Evolutionary conservation across 139 green algal species (phyloP).

Genomic region (Zygnema circumcarinatum): DNA sequence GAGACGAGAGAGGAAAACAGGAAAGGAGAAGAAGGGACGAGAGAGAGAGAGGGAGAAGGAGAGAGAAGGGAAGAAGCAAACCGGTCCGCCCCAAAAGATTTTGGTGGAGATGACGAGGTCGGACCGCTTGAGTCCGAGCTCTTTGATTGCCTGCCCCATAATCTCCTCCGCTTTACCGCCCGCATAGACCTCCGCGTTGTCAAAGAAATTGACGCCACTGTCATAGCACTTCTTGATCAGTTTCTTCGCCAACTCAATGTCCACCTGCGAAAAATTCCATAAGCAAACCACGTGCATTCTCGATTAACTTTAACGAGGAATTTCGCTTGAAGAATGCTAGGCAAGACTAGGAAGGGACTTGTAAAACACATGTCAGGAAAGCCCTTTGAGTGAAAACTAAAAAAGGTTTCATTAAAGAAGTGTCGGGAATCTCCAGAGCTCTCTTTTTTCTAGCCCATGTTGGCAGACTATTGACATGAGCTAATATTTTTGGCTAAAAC

Average conservation of each 20-base stretch:
- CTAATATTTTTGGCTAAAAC: too few relatives aligned
- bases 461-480: too few relatives aligned
- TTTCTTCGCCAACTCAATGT: slow-evolving; percentile 43
- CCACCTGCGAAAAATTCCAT: too few relatives aligned
- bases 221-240: slow-evolving; percentile 29
- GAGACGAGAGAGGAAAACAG: too few relatives aligned
- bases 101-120: slow-evolving; percentile 85
- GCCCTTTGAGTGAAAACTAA: too few relatives aligned
- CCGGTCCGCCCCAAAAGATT: slow-evolving; percentile 75
- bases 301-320: background rate
- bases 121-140: slow-evolving; percentile 72
- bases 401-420: too few relatives aligned
- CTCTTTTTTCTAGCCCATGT: too few relatives aligned
- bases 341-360: background rate
- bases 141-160: slow-evolving; percentile 82
- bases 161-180: slow-evolving; percentile 78
- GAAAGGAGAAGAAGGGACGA: background rate
- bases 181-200: slow-evolving; percentile 88
- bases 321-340: background rate
- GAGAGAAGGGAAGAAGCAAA: background rate
- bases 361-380: too few relatives aligned
- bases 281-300: background rate
- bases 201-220: slow-evolving; percentile 63
- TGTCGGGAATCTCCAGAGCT: too few relatives aligned
- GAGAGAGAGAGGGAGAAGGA: background rate